Base-by-base conservation (phyloP, 345 rosid genomes). In the Lumnitzera littorea region DNA sequence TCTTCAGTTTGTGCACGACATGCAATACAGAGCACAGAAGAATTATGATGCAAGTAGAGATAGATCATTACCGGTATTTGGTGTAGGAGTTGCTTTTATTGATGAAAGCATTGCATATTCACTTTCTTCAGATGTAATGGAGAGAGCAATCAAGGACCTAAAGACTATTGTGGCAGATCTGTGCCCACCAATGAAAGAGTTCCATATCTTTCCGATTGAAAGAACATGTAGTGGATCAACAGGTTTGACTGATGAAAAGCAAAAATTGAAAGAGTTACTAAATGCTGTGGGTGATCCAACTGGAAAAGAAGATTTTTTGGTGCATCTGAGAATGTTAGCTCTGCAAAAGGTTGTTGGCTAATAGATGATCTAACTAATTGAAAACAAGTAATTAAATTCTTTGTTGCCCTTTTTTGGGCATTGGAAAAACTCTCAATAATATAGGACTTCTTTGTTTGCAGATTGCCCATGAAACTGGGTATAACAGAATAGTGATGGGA, bases 281-380 rank as follows among this genome's bases (percentile, higher is more conserved):
- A 78, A 76, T 41, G 75, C 74, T 55, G 82, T 89, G 31, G 60
- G 55, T 59, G 99, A 94, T 54, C 60, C 75, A 23, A 85, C 91
- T 20, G 97, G 99, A 36, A 89, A 77, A 70, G 96, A 94, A 70
- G 99, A 94, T 71, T 83, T 94, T 69, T 62, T 90, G 14, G 65
- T 65, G 61, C 86, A 86, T 74, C 60, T 90, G 47, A 76, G 79
- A 46, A 84, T 84, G 89, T 56, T 83, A 77, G 48, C 76, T 57
- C 70, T 94, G 75, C 99, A 94, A 61, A 94, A 84, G 95, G 98
- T 86, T 63, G 27, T 24, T 12, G 51, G 14, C 53, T 46, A 5
- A 31, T 1, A 0, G 13, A 47, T 47, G 63, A 48, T 2, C 24
- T 53, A 14, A 4, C 14, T 9, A 15, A 57, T 11, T 4, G 58